Percentiles rank a stretch among this genome's conserved stretches.
These are phyloP conservation scores for Bretziella fagacearum DNA, from an alignment of 2,329 filamentous ascomycete species.

Conservation along the genomic window DNA sequence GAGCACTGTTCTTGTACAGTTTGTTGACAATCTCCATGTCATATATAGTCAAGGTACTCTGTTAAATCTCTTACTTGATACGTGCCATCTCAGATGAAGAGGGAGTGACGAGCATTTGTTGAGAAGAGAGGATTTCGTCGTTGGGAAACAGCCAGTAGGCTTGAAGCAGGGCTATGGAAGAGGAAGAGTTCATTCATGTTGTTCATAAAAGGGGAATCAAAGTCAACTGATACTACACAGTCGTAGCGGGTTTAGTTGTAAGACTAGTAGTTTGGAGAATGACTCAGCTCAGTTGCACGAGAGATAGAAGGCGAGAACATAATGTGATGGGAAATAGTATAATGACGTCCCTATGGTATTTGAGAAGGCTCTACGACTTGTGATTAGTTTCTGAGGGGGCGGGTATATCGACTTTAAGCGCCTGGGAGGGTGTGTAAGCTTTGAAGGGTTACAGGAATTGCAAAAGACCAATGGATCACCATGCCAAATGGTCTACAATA, in stretches of 20 bases:
- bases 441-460: neutral
- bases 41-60: constrained; percentile 25
- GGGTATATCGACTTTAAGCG: too few relatives aligned
- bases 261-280: constrained; percentile 51
- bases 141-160: constrained; percentile 50
- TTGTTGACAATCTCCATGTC: constrained; percentile 55
- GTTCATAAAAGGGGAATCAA: constrained; percentile 42
- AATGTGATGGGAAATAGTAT: neutral
- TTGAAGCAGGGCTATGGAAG: constrained; percentile 49
- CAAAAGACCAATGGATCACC: neutral
- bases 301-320: neutral
- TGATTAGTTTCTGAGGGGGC: too few relatives aligned
- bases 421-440: neutral
- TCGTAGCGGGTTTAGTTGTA: constrained; percentile 46
- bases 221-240: constrained; percentile 34
- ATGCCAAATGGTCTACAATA: neutral
- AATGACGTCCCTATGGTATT: neutral
- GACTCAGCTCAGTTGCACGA: constrained; percentile 40
- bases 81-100: constrained; percentile 31
- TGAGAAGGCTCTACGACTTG: constrained; percentile 7
- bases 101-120: constrained; percentile 45
- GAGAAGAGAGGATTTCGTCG: constrained; percentile 38
- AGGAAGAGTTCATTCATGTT: constrained; percentile 53
- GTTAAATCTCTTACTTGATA: constrained; percentile 18
- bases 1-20: constrained; percentile 38